A percentile compares a stretch with the other conserved stretches of the same genome.
Evolutionary conservation across 2,329 filamentous ascomycete species (phyloP).

Genomic region (Trichoderma koningii): DNA sequence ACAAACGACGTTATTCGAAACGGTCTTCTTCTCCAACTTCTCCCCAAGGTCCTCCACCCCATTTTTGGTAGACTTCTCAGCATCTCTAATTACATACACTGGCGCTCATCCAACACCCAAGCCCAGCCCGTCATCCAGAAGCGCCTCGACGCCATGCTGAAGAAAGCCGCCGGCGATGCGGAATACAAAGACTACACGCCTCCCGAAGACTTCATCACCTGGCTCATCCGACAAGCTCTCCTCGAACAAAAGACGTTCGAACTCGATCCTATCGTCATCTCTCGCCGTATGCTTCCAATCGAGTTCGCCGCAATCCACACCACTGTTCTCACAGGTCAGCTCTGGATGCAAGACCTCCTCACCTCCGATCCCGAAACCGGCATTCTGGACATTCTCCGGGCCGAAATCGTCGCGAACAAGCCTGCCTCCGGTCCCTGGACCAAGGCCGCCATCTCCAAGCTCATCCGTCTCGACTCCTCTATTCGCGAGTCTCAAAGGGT

Average conservation of each 20-base stretch:
- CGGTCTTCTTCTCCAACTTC: conserved; percentile 48
- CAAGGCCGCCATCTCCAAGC: conserved; percentile 46
- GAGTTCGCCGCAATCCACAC: conserved; percentile 63
- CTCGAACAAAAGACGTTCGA: conserved; percentile 48
- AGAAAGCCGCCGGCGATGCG: conserved; percentile 45
- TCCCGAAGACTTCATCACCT: conserved; percentile 60
- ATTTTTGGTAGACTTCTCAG: conserved; percentile 50
- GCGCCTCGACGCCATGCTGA: conserved; percentile 50
- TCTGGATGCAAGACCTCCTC: conserved; percentile 51
- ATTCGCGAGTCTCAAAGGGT: conserved; percentile 56
- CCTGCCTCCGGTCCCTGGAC: conserved; percentile 47
- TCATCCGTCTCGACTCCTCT: conserved; percentile 53
- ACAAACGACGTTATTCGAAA: conserved; percentile 52
- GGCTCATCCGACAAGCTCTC: conserved; percentile 55
- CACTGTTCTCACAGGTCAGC: conserved; percentile 54
- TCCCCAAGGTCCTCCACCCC: conserved; percentile 52
- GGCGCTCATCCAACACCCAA: conserved; percentile 45
- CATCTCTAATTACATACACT: conserved; percentile 51
- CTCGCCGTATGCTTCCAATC: conserved; percentile 55
- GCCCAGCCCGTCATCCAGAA: conserved; percentile 52
- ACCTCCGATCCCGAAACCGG: conserved; percentile 40
- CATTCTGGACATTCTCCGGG: conserved; percentile 45
- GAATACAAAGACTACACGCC: conserved; percentile 46
- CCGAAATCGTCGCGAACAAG: conserved; percentile 42
- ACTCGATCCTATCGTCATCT: conserved; percentile 50